These are phyloP conservation scores for Kluyveromyces dobzhanskii DNA, from an alignment of 805 yeast genomes.

Conservation along the genomic window DNA sequence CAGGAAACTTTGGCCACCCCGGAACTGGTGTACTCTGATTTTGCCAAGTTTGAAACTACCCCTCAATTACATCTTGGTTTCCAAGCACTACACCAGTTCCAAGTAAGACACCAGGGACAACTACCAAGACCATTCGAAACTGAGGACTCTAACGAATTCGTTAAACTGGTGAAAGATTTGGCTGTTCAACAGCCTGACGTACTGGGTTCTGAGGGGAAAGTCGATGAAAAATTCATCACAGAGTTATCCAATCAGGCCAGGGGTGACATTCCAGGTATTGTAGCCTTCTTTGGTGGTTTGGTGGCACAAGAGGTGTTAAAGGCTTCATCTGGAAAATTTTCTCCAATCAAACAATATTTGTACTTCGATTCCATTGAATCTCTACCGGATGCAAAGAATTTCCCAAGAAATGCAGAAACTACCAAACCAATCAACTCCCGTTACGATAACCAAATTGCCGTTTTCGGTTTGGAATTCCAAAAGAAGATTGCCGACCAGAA, in stretches of 20 bases:
- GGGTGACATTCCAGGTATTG: constrained; percentile 87
- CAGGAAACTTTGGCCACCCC: constrained; percentile 63
- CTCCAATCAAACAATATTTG: constrained; percentile 86
- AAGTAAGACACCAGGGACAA: constrained; percentile 47
- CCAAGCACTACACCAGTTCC: constrained; percentile 78
- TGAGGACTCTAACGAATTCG: constrained; percentile 62
- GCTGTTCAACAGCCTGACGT: constrained; percentile 44
- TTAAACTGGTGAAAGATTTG: constrained; percentile 51
- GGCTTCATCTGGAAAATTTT: constrained; percentile 90
- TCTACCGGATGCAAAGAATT: constrained; percentile 53
- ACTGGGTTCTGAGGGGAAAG: constrained; percentile 39
- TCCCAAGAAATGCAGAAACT: constrained; percentile 58
- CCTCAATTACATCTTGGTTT: constrained; percentile 85
- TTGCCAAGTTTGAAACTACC: constrained; percentile 90
- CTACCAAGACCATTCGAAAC: constrained; percentile 73
- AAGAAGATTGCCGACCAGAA: constrained; percentile 64
- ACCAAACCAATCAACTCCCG: constrained; percentile 73
- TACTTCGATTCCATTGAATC: constrained; percentile 94
- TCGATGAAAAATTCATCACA: constrained; percentile 57
- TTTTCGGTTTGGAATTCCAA: constrained; percentile 76
- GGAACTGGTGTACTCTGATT: constrained; percentile 74
- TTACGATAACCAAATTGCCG: constrained; percentile 94
- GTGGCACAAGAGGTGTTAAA: constrained; percentile 95
- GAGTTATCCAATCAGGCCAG: constrained; percentile 78
- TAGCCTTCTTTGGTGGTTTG: constrained; percentile 87